Conservation (phyloP, 2,329 filamentous ascomycete species). For the Shiraia sp. region DNA sequence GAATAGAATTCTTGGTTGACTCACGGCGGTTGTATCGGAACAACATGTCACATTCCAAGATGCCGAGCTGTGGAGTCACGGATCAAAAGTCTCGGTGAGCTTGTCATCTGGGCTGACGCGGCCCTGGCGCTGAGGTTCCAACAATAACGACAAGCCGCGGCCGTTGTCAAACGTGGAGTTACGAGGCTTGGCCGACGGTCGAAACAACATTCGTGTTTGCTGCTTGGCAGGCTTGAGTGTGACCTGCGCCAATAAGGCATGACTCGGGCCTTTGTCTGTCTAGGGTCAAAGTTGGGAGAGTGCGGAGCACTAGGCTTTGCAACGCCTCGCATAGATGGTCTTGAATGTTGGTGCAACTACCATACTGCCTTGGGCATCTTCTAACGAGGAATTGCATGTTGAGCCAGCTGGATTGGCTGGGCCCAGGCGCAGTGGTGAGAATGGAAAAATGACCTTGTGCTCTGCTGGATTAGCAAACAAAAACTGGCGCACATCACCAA, state of each 20-base stretch:
- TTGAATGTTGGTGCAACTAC: slow-evolving; percentile 15
- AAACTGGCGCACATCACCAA: no score
- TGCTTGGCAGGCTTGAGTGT: slow-evolving; percentile 41
- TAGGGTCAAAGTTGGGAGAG: slow-evolving; percentile 35
- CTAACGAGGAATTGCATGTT: slow-evolving; percentile 7
- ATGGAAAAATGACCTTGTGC: slow-evolving; percentile 7
- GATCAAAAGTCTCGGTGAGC: no score
- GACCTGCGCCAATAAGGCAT: slow-evolving; percentile 33
- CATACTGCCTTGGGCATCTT: slow-evolving; percentile 24
- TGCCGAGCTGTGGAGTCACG: no score
- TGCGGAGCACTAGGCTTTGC: slow-evolving; percentile 27
- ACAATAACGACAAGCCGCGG: slow-evolving; percentile 21
- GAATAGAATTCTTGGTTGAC: no score
- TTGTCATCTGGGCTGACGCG: slow-evolving; percentile 36
- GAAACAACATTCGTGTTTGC: slow-evolving; percentile 37
- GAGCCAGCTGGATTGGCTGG: slow-evolving; percentile 1
- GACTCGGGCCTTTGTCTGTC: slow-evolving; percentile 38
- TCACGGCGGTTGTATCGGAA: no score
- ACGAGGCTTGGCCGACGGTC: slow-evolving; percentile 30
- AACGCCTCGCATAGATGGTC: slow-evolving; percentile 19
- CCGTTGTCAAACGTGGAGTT: no score
- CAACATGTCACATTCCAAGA: no score
- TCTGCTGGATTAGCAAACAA: no score
- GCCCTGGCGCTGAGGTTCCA: slow-evolving; percentile 25
- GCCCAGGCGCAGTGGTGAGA: no score